A percentile compares a stretch with the other conserved stretches of the same genome.
phyloP scores from a whole-genome alignment of 2,329 filamentous ascomycete genomes.

The Pestalotiopsis sp. region DNA sequence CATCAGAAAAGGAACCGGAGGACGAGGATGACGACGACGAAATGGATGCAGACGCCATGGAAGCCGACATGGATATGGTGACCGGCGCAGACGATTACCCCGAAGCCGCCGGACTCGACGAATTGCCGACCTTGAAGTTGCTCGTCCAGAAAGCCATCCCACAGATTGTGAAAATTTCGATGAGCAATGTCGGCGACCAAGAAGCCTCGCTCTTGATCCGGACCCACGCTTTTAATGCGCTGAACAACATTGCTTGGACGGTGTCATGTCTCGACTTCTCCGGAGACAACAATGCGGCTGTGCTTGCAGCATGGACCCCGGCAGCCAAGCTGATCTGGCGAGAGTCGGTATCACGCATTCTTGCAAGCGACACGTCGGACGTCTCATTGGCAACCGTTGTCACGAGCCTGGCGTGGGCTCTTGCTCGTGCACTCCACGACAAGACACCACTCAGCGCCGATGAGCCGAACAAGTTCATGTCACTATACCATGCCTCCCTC shows the following conservation, averaged over 20 bases:
- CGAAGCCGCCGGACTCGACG: conserved; percentile 47
- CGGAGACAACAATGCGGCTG: conserved; percentile 52
- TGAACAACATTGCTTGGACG: conserved; percentile 72
- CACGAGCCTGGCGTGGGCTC: conserved; percentile 68
- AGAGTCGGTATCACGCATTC: conserved; percentile 56
- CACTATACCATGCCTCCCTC: conserved; percentile 64
- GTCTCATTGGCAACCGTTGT: conserved; percentile 64
- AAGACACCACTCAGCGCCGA: conserved; percentile 50
- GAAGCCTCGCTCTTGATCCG: conserved; percentile 48
- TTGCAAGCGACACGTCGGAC: conserved; percentile 64
- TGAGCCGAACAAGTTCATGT: conserved; percentile 67
- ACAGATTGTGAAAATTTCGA: conserved; percentile 46
- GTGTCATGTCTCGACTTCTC: conserved; percentile 64
- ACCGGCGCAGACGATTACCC: conserved; percentile 50
- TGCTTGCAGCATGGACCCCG: conserved; percentile 58
- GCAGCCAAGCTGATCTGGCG: conserved; percentile 60
- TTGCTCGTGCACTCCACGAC: conserved; percentile 58
- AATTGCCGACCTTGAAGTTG: conserved; percentile 56
- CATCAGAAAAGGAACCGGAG: conserved; percentile 24
- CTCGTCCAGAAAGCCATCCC: conserved; percentile 50
- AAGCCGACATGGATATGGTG: conserved; percentile 69
- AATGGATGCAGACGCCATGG: conserved; percentile 60
- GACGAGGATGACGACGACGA: conserved; percentile 44
- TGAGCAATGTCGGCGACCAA: conserved; percentile 44
- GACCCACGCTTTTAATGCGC: conserved; percentile 57